Evolutionary conservation across 805 yeast species (phyloP).

Genomic region (Suhomyces sp.): DNA sequence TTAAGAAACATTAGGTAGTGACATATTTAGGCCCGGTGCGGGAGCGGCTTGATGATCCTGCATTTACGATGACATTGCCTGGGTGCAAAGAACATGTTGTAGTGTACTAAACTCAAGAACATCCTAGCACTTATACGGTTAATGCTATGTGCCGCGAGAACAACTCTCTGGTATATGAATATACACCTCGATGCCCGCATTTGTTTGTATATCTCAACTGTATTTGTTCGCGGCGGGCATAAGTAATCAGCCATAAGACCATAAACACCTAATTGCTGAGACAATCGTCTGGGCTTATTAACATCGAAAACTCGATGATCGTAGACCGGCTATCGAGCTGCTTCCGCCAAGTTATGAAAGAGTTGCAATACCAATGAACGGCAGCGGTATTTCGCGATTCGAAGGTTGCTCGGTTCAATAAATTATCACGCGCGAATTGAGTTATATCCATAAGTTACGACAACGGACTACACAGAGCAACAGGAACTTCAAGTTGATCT

Average conservation of each 20-base stretch:
- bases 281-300: neutral
- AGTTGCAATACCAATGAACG: neutral
- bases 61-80: neutral
- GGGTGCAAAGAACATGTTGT: neutral
- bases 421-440: neutral
- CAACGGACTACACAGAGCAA: neutral
- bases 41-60: neutral
- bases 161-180: neutral
- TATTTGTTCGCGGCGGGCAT: neutral
- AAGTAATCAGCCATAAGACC: neutral
- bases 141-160: neutral
- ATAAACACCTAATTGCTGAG: neutral
- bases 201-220: neutral
- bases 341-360: neutral
- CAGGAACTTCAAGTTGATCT: too few relatives aligned
- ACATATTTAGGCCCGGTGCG: neutral
- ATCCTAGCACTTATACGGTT: neutral
- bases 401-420: neutral
- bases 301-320: neutral
- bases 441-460: neutral
- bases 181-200: neutral
- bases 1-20: constrained; percentile 8
- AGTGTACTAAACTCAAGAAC: neutral
- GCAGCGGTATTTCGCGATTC: neutral
- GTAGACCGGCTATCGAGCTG: neutral